These are phyloP conservation scores for Apiospora arundinis DNA, from an alignment of 2,329 filamentous ascomycete species.

Conservation along the genomic window DNA sequence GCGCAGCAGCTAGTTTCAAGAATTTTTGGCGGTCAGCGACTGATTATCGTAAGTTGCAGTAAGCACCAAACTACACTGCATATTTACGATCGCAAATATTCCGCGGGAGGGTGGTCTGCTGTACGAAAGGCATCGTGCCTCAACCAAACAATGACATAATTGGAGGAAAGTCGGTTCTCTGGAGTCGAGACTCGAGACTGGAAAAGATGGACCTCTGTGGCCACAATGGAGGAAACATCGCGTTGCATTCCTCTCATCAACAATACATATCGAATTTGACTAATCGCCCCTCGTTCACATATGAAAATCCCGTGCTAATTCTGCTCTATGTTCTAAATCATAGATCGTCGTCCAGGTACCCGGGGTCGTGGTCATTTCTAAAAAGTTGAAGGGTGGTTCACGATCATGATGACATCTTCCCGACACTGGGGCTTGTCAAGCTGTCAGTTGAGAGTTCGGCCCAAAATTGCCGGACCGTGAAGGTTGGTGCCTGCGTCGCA, in stretches of 20 bases:
- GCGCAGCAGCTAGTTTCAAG: not conserved
- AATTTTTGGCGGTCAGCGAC: not conserved
- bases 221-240: not conserved
- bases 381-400: not conserved
- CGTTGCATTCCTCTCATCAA: too few species aligned
- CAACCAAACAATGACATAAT: not conserved
- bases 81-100: not conserved
- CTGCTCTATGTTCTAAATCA: not conserved
- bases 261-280: not conserved
- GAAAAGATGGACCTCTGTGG: not conserved
- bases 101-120: not conserved
- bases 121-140: not conserved
- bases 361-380: not conserved
- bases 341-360: not conserved
- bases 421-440: not conserved
- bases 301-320: not conserved
- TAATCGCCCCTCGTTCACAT: not conserved
- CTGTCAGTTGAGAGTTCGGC: not conserved
- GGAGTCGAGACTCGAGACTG: not conserved
- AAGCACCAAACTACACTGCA: not conserved
- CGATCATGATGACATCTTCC: not conserved
- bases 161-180: not conserved
- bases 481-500: constrained; percentile 11
- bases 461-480: not conserved
- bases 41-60: not conserved